Percentiles rank a stretch among this genome's conserved stretches.
Conservation (phyloP, 169 alveolate species). For the Ichthyophthirius multifiliis region DNA sequence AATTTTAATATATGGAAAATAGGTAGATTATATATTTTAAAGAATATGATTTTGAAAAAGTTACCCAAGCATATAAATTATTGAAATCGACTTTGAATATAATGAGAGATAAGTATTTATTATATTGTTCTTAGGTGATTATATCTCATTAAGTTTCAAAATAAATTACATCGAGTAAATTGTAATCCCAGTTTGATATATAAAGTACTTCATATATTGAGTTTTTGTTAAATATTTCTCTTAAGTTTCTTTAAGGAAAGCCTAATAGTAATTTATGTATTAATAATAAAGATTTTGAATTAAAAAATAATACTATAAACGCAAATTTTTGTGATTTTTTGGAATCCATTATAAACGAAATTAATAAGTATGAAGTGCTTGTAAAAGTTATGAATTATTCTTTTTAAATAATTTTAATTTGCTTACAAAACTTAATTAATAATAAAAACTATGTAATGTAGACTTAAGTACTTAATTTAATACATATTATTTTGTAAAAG, state of each 20-base stretch:
- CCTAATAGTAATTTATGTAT: neutral
- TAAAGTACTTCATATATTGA: neutral
- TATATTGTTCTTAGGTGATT: neutral
- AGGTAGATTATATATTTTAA: neutral
- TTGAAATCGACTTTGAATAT: neutral
- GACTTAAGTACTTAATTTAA: neutral
- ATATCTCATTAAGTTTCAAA: neutral
- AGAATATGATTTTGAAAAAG: neutral
- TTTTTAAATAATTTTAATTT: neutral
- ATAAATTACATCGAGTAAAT: neutral
- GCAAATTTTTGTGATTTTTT: neutral
- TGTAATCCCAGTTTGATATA: neutral
- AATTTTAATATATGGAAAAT: neutral
- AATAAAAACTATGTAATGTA: neutral
- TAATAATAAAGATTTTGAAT: neutral
- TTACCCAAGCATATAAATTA: neutral
- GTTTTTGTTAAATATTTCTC: neutral
- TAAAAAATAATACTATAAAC: neutral
- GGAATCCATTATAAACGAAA: neutral
- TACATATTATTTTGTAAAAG: neutral
- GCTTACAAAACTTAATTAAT: neutral
- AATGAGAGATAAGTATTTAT: neutral
- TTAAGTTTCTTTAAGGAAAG: neutral
- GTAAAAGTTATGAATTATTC: neutral
- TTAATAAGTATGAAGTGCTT: neutral